Evolutionary conservation across 1,139 yeast genomes (phyloP).

Genomic region (Spathaspora sp.): DNA sequence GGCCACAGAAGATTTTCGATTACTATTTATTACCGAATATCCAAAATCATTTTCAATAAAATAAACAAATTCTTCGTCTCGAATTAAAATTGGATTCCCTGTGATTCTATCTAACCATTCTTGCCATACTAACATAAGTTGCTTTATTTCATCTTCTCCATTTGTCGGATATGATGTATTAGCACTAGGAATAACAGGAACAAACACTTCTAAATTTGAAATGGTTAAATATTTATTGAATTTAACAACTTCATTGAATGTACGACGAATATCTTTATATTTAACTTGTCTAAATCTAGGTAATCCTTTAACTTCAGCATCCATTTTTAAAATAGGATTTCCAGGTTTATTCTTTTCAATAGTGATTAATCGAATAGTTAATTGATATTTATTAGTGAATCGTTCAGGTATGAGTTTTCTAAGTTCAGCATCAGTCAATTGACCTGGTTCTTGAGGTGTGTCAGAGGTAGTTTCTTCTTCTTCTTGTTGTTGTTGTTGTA

Average conservation of each 20-base stretch:
- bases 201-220: slow-evolving; percentile 88
- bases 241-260: slow-evolving; percentile 72
- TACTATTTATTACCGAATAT: slow-evolving; percentile 62
- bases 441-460: slow-evolving; percentile 7
- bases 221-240: slow-evolving; percentile 76
- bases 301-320: slow-evolving; percentile 48
- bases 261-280: slow-evolving; percentile 77
- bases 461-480: slow-evolving; percentile 3
- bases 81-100: slow-evolving; percentile 69
- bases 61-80: slow-evolving; percentile 86
- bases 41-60: slow-evolving; percentile 90
- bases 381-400: slow-evolving; percentile 33
- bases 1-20: slow-evolving; percentile 59
- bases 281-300: slow-evolving; percentile 72
- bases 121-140: slow-evolving; percentile 63
- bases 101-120: slow-evolving; percentile 83
- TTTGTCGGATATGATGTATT: slow-evolving; percentile 77
- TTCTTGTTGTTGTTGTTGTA: slow-evolving; percentile 4
- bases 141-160: slow-evolving; percentile 74
- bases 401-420: slow-evolving; percentile 53
- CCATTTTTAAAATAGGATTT: slow-evolving; percentile 46
- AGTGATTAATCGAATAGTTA: slow-evolving; percentile 28
- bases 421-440: slow-evolving; percentile 34
- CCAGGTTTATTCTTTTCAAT: slow-evolving; percentile 43
- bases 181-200: slow-evolving; percentile 81